These are phyloP conservation scores for Picea glauca DNA, from an alignment of 75 land plant genomes.

Conservation along the genomic window DNA sequence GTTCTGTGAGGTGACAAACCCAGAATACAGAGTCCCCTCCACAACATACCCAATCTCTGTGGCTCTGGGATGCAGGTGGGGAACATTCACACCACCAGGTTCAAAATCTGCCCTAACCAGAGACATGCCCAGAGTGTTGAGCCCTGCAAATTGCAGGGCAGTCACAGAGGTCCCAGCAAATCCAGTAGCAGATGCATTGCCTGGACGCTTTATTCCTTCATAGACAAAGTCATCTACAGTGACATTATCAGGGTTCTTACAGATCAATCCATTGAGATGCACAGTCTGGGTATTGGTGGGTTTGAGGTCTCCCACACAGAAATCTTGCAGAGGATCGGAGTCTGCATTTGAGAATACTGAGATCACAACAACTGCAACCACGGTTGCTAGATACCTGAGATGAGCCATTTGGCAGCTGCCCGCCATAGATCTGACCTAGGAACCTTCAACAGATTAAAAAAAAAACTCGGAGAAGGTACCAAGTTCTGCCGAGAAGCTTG, in stretches of 20 bases:
- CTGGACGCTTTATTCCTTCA: slow-evolving; percentile 24
- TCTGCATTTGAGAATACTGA: slow-evolving; percentile 17
- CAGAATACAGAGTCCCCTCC: slow-evolving; percentile 22
- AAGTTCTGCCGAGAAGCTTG: too few species aligned
- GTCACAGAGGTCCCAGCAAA: slow-evolving; percentile 26
- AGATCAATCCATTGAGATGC: slow-evolving; percentile 15
- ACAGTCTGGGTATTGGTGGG: not conserved
- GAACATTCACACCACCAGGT: slow-evolving; percentile 19
- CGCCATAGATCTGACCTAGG: not conserved
- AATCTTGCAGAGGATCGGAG: slow-evolving; percentile 45
- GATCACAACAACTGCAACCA: not conserved
- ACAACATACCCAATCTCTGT: slow-evolving; percentile 21
- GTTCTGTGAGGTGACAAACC: slow-evolving; percentile 14
- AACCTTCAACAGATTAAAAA: too few species aligned
- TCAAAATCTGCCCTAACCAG: slow-evolving; percentile 20
- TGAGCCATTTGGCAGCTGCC: not conserved
- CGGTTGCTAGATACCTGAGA: not conserved
- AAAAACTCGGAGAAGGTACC: too few species aligned
- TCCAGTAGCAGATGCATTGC: slow-evolving; percentile 25
- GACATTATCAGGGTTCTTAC: slow-evolving; percentile 37
- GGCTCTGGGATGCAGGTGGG: slow-evolving; percentile 35
- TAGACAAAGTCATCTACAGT: slow-evolving; percentile 48
- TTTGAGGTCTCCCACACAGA: slow-evolving; percentile 35
- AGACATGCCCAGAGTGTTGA: slow-evolving; percentile 35
- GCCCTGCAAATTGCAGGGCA: slow-evolving; percentile 24